phyloP scores from a whole-genome alignment of 805 yeast genomes.

The Komagataella mondaviorum region DNA sequence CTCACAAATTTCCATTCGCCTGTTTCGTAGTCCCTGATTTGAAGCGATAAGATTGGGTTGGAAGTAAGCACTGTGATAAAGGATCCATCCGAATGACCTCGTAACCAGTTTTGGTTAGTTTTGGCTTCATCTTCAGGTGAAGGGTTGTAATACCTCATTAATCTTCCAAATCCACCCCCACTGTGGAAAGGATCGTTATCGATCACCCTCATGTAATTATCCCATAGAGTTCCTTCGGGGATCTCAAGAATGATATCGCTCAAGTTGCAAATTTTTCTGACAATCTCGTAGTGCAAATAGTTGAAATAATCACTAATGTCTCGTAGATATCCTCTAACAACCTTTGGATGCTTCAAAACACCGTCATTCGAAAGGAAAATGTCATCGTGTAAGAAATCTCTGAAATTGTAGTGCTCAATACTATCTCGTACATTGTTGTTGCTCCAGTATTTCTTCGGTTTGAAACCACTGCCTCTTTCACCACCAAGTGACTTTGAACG shows the following conservation, averaged over 20 bases:
- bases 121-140: conserved; percentile 14
- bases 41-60: conserved; percentile 26
- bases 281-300: conserved; percentile 21
- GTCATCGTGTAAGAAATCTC: conserved; percentile 23
- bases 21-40: conserved; percentile 22
- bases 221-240: conserved; percentile 30
- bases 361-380: conserved; percentile 11
- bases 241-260: conserved; percentile 31
- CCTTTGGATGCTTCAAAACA: conserved; percentile 22
- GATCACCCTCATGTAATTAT: conserved; percentile 19
- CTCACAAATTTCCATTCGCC: conserved; percentile 25
- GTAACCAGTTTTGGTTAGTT: conserved; percentile 26
- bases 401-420: conserved; percentile 29
- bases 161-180: conserved; percentile 26
- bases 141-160: conserved; percentile 23
- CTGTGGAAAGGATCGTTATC: conserved; percentile 18
- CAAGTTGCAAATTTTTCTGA: conserved; percentile 21
- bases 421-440: conserved; percentile 27
- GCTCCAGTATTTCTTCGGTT: conserved; percentile 35
- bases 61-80: conserved; percentile 26
- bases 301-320: conserved; percentile 26
- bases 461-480: conserved; percentile 32
- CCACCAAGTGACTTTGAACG: conserved; percentile 19
- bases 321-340: conserved; percentile 21
- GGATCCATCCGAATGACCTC: conserved; percentile 33